Conservation (phyloP, 306 rosid species). For the Vigna mungo region DNA sequence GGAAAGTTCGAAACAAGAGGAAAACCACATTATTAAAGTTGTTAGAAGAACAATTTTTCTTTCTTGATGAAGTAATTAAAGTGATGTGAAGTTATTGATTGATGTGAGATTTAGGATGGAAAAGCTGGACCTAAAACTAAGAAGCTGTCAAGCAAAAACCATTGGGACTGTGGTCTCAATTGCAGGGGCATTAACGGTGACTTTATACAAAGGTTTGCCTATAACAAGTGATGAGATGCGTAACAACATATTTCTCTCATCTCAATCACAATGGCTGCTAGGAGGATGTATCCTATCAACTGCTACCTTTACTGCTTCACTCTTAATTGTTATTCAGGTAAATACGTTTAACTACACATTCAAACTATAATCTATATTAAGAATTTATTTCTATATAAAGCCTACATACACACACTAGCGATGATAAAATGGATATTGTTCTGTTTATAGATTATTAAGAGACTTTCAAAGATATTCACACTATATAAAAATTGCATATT, state of each 20-base stretch:
- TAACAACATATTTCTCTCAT: background rate
- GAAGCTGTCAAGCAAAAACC: conserved; percentile 48
- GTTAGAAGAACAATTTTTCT: too few species aligned
- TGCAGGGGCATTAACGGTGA: conserved; percentile 50
- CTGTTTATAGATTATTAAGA: too few species aligned
- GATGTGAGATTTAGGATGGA: conserved; percentile 43
- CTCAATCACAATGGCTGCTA: conserved; percentile 44
- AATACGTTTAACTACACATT: background rate
- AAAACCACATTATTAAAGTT: too few species aligned
- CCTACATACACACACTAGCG: too few species aligned
- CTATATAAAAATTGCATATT: too few species aligned
- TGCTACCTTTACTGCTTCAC: conserved; percentile 31
- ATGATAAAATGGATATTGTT: too few species aligned
- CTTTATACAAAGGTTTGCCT: conserved; percentile 49
- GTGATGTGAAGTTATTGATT: too few species aligned
- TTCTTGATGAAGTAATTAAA: too few species aligned
- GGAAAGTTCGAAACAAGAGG: too few species aligned
- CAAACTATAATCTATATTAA: background rate
- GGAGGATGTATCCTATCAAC: conserved; percentile 51
- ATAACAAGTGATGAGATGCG: background rate
- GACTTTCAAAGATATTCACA: too few species aligned
- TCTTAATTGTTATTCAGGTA: conserved; percentile 39
- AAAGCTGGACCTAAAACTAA: conserved; percentile 40
- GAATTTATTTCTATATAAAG: too few species aligned
- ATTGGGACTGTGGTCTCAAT: conserved; percentile 51